phyloP scores from a whole-genome alignment of 495 filamentous ascomycete genomes.

The Penicillium verhagenii region DNA sequence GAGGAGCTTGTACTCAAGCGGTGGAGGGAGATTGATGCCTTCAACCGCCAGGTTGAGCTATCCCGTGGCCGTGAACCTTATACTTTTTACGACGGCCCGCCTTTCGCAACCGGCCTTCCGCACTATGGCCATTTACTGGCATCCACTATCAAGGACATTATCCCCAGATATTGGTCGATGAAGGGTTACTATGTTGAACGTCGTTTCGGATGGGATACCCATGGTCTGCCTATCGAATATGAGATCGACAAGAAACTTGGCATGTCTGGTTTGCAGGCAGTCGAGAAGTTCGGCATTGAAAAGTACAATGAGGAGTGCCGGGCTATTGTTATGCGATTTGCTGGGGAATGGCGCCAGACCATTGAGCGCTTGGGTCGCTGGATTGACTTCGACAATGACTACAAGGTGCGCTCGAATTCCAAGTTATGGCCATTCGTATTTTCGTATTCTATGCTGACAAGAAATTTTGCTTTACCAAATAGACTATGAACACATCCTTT shows the following conservation, averaged over 20 bases:
- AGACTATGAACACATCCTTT: slow-evolving; percentile 91
- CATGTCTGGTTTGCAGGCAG: slow-evolving; percentile 84
- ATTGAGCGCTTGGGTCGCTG: slow-evolving; percentile 91
- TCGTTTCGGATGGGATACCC: slow-evolving; percentile 84
- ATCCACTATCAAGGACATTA: slow-evolving; percentile 97
- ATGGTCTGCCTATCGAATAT: slow-evolving; percentile 93
- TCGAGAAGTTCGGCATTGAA: slow-evolving; percentile 80
- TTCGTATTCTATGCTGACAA: not conserved
- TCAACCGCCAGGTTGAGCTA: slow-evolving; percentile 72
- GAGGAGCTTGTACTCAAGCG: slow-evolving; percentile 76
- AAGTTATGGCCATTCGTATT: not conserved
- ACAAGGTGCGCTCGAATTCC: slow-evolving; percentile 61
- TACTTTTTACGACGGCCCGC: slow-evolving; percentile 61
- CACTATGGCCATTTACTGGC: slow-evolving; percentile 96
- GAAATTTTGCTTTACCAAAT: not conserved
- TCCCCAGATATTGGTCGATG: slow-evolving; percentile 97
- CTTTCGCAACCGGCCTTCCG: slow-evolving; percentile 70
- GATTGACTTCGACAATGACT: slow-evolving; percentile 99
- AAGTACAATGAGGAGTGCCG: slow-evolving; percentile 93
- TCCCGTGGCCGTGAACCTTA: slow-evolving; percentile 72
- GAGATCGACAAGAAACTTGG: slow-evolving; percentile 98
- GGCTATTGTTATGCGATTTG: slow-evolving; percentile 92
- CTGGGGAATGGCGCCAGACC: slow-evolving; percentile 84
- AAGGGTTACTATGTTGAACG: slow-evolving; percentile 82
- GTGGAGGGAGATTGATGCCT: slow-evolving; percentile 91